A percentile compares a stretch with the other conserved stretches of the same genome.
Evolutionary conservation across 2,329 filamentous ascomycete species (phyloP).

Genomic region (Colletotrichum trifolii): DNA sequence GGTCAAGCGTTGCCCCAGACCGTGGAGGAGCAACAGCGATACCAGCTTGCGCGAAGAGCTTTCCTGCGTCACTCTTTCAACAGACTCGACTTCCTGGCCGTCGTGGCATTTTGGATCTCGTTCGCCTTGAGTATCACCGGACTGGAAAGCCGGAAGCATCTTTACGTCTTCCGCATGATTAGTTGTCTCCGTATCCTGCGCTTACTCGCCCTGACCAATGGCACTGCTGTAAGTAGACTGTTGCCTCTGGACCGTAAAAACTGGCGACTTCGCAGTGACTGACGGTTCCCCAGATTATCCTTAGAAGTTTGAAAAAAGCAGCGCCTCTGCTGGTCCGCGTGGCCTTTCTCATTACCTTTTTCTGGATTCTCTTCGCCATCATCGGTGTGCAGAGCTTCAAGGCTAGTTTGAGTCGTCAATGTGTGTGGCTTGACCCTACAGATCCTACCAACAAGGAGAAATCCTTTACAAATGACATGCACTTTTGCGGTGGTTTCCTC

Average conservation of each 20-base stretch:
- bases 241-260: no score
- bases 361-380: constrained; percentile 97
- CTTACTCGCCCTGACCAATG: constrained; percentile 90
- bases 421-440: constrained; percentile 78
- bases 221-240: constrained; percentile 78
- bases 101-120: constrained; percentile 94
- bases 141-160: constrained; percentile 74
- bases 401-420: constrained; percentile 80
- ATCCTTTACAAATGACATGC: constrained; percentile 71
- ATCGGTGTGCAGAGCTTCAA: constrained; percentile 98
- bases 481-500: constrained; percentile 89
- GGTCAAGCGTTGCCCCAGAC: constrained; percentile 69
- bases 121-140: constrained; percentile 79
- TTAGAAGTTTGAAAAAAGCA: constrained; percentile 94
- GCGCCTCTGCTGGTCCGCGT: constrained; percentile 92
- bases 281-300: constrained; percentile 74
- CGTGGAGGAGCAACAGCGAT: constrained; percentile 81
- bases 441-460: constrained; percentile 65
- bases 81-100: constrained; percentile 91
- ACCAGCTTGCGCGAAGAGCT: constrained; percentile 87
- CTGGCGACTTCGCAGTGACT: constrained; percentile 28
- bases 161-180: constrained; percentile 96
- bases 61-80: constrained; percentile 97
- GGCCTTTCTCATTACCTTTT: constrained; percentile 93
- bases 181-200: constrained; percentile 93